A percentile compares a stretch with the other conserved stretches of the same genome.
Evolutionary conservation across 495 filamentous ascomycete genomes (phyloP).

Genomic region (Xylona heveae): DNA sequence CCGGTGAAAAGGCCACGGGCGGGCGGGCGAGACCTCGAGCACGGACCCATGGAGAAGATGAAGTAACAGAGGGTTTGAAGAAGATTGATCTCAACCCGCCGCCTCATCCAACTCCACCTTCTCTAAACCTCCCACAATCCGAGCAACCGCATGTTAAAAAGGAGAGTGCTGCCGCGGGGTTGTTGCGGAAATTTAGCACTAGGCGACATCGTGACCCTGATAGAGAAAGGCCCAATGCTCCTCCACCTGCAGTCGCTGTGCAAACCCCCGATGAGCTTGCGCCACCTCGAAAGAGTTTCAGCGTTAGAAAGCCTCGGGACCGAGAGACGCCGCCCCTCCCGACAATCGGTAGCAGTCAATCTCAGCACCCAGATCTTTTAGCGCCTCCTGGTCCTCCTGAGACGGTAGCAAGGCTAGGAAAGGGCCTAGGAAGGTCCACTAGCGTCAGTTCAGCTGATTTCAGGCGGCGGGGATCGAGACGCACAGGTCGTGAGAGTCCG

Average conservation of each 20-base stretch:
- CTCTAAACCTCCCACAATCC: too few species aligned
- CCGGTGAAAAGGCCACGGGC: conserved; percentile 58
- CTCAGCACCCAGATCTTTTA: conserved; percentile 51
- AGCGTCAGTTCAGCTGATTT: conserved; percentile 73
- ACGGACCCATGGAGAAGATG: conserved; percentile 89
- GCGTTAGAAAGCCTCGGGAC: conserved; percentile 48
- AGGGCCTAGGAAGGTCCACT: conserved; percentile 54
- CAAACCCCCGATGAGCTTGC: conserved; percentile 48
- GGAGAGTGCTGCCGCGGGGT: conserved; percentile 68
- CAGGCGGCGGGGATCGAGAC: conserved; percentile 32
- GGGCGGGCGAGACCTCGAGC: conserved; percentile 66
- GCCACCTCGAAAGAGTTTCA: conserved; percentile 56
- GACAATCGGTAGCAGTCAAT: conserved; percentile 39
- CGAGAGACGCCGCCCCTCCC: conserved; percentile 30
- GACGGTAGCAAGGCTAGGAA: conserved; percentile 32
- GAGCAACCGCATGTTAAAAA: conserved; percentile 57
- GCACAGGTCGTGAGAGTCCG: conserved; percentile 31
- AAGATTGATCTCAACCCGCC: conserved; percentile 31
- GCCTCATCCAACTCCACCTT: conserved; percentile 26
- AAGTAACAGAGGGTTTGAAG: conserved; percentile 56
- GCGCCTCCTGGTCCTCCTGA: conserved; percentile 43
- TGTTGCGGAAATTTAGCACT: conserved; percentile 81
- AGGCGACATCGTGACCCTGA: conserved; percentile 40
- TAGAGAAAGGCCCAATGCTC: conserved; percentile 33
- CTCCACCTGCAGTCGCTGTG: conserved; percentile 46